Base-by-base conservation (phyloP, 305 asterid genomes). In the Solanum hybrid region DNA sequence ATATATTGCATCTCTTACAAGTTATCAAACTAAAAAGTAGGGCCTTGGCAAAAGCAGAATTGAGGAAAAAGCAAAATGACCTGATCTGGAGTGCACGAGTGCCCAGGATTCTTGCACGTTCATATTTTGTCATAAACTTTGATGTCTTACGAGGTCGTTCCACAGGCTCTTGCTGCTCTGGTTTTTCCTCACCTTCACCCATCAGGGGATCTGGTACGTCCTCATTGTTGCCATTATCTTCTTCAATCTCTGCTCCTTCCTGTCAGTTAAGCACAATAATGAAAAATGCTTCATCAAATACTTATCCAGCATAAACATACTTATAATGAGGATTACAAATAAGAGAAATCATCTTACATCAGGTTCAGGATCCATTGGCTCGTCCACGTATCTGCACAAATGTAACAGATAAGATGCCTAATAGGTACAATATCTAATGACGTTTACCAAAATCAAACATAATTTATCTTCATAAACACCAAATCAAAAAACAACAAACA, bases 81-180 rank as follows among this genome's bases (percentile, higher is more conserved):
- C 97, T 96, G 57, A 95, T 95, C 94, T 96, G 98, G 91, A 96
- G 93, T 4, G 98, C 98, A 46, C 98, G 95, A 4, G 98, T 95
- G 33, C 98, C 98, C 92, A 96, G 84, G 83, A 96, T 96, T 90
- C 98, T 93, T 0, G 96, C 98, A 26, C 96, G 96, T 91, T 96
- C 98, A 80, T 95, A 96, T 94, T 96, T 95, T 0, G 98, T 96
- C 98, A 96, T 96, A 86, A 93, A 95, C 89, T 96, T 95, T 35
- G 98, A 96, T 46, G 97, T 96, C 90, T 95, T 95, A 64, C 96
- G 93, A 80, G 96, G 97, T 26, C 95, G 95, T 36, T 94, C 97
- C 37, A 91, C 93, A 5, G 95, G 92, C 35, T 40, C 95, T 80
- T 91, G 95, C 67, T 90, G 95, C 67, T 91, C 95, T 37, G 73